Evolutionary conservation across 306 rosid genomes (phyloP).

Genomic region (Lablab purpureus): DNA sequence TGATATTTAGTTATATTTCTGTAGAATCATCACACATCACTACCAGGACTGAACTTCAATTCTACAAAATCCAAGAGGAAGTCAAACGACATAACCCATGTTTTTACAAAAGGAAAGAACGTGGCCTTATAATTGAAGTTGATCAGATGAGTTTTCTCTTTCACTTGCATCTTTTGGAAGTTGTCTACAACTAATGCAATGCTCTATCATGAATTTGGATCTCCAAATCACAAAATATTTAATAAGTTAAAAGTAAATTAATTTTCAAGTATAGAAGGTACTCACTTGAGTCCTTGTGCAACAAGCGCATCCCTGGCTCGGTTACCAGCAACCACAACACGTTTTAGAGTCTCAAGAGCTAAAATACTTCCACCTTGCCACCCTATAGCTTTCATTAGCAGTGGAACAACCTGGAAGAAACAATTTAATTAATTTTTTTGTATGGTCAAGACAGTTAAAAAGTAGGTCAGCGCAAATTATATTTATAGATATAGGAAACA

Average conservation of each 20-base stretch:
- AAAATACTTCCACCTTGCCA: slow-evolving; percentile 99
- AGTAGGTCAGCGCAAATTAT: neutral
- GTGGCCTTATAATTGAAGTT: slow-evolving; percentile 16
- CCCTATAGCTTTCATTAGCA: slow-evolving; percentile 98
- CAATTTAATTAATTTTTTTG: neutral
- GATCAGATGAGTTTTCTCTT: slow-evolving; percentile 9
- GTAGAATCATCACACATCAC: slow-evolving; percentile 23
- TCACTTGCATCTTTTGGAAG: slow-evolving; percentile 34
- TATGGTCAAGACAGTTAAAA: slow-evolving; percentile 10
- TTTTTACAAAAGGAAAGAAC: slow-evolving; percentile 7
- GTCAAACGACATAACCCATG: slow-evolving; percentile 11
- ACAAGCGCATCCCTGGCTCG: slow-evolving; percentile 99
- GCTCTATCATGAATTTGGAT: slow-evolving; percentile 37
- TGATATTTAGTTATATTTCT: neutral
- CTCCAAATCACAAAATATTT: slow-evolving; percentile 29
- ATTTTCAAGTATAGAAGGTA: slow-evolving; percentile 18
- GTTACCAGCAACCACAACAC: slow-evolving; percentile 99
- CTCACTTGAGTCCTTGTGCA: slow-evolving; percentile 99
- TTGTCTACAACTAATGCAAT: slow-evolving; percentile 26
- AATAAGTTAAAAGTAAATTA: slow-evolving; percentile 1
- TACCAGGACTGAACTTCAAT: slow-evolving; percentile 14
- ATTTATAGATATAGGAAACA: slow-evolving; percentile 17
- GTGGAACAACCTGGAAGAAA: slow-evolving; percentile 87
- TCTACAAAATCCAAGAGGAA: slow-evolving; percentile 1
- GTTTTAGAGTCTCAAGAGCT: slow-evolving; percentile 97